A percentile compares a stretch with the other conserved stretches of the same genome.
Conservation (phyloP, 2,329 filamentous ascomycete genomes). For the Hymenoscyphus fructigenus region DNA sequence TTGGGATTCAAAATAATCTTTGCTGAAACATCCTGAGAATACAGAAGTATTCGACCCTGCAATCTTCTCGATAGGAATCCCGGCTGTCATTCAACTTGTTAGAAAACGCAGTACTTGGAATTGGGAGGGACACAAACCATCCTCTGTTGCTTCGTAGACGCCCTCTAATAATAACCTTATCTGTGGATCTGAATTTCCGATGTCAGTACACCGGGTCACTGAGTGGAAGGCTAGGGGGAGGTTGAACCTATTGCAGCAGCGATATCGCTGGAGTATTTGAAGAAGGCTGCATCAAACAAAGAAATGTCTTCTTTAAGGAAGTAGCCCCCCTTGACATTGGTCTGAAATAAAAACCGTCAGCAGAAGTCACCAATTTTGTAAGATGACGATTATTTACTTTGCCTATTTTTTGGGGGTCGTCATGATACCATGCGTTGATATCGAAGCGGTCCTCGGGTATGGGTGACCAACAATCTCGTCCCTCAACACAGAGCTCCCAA, state of each 20-base stretch:
- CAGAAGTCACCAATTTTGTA: not conserved
- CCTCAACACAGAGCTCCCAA: not conserved
- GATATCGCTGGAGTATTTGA: slow-evolving; percentile 16
- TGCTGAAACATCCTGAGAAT: slow-evolving; percentile 44
- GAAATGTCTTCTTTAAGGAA: slow-evolving; percentile 19
- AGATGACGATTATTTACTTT: not conserved
- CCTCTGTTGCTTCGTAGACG: slow-evolving; percentile 6
- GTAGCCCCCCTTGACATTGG: slow-evolving; percentile 15
- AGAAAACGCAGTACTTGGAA: not conserved
- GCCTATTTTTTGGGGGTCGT: not conserved
- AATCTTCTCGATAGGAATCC: slow-evolving; percentile 15
- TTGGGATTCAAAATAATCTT: slow-evolving; percentile 15
- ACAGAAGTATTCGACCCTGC: slow-evolving; percentile 34
- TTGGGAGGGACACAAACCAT: not conserved
- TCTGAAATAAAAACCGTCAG: not conserved
- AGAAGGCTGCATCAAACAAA: slow-evolving; percentile 19
- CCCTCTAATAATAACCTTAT: slow-evolving; percentile 2
- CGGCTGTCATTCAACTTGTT: slow-evolving; percentile 5
- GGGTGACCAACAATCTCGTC: not conserved
- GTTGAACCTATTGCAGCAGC: slow-evolving; percentile 29
- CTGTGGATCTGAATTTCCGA: slow-evolving; percentile 7
- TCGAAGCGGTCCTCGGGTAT: not conserved
- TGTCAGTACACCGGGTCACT: not conserved
- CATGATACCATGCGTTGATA: not conserved
- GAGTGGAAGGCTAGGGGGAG: not conserved